phyloP scores from a whole-genome alignment of 164 flowering plant species.

The Vitis rotundifolia region DNA sequence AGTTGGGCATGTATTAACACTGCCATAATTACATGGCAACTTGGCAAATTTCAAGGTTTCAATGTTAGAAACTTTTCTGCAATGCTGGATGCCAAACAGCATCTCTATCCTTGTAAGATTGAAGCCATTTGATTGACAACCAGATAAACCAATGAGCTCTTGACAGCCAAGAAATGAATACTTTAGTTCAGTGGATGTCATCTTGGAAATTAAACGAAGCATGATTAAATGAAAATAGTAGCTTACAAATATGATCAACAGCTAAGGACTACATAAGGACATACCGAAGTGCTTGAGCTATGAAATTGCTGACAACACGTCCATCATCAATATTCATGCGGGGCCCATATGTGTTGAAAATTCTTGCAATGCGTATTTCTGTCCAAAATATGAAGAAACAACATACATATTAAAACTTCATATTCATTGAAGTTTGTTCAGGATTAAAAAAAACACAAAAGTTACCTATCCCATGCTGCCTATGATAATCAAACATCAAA shows the following conservation, averaged over 20 bases:
- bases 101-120: too few species aligned
- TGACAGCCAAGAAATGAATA: too few species aligned
- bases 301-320: constrained; percentile 87
- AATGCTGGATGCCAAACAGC: too few species aligned
- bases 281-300: constrained; percentile 83
- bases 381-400: neutral
- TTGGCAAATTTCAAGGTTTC: too few species aligned
- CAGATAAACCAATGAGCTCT: too few species aligned
- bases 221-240: neutral
- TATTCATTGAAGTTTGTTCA: neutral
- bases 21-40: too few species aligned
- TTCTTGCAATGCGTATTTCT: constrained; percentile 82
- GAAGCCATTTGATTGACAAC: too few species aligned
- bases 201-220: too few species aligned
- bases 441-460: neutral
- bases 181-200: too few species aligned
- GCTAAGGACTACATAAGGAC: neutral
- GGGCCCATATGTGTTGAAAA: constrained; percentile 84
- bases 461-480: constrained; percentile 84
- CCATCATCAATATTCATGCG: constrained; percentile 92
- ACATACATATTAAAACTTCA: neutral
- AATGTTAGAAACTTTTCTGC: too few species aligned
- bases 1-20: too few species aligned
- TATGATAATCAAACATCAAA: constrained; percentile 87
- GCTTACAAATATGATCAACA: neutral